Evolutionary conservation across 1,139 yeast species (phyloP).

Genomic region (Pichiaceae sp.): DNA sequence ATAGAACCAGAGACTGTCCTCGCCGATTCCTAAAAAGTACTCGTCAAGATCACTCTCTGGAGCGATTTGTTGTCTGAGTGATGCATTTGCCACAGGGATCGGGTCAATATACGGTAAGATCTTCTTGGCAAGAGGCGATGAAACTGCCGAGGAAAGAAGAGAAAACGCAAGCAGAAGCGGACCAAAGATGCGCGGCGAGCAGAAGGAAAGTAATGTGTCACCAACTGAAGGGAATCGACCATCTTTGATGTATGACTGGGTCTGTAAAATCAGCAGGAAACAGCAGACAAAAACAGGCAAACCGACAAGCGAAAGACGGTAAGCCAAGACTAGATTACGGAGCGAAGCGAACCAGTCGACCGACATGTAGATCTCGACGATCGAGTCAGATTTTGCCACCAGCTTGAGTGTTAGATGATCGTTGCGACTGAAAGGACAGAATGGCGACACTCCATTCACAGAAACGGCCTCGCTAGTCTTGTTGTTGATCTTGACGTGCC

Average conservation of each 20-base stretch:
- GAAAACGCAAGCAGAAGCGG: constrained; percentile 17
- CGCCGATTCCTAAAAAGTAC: constrained; percentile 63
- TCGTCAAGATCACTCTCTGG: constrained; percentile 24
- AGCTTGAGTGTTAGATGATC: constrained; percentile 33
- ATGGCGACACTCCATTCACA: constrained; percentile 71
- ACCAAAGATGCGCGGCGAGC: constrained; percentile 21
- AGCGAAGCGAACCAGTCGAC: constrained; percentile 39
- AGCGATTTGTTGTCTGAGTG: constrained; percentile 27
- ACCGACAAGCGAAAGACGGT: constrained; percentile 54
- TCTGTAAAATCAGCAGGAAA: constrained; percentile 38
- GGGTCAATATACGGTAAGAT: constrained; percentile 46
- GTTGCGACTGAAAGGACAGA: constrained; percentile 42
- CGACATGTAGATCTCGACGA: constrained; percentile 28
- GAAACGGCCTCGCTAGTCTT: constrained; percentile 19
- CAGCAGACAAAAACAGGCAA: constrained; percentile 44
- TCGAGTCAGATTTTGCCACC: constrained; percentile 30
- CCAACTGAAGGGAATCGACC: constrained; percentile 45
- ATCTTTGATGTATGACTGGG: constrained; percentile 28
- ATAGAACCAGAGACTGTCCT: constrained; percentile 43
- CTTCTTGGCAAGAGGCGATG: constrained; percentile 20
- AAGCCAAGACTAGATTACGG: constrained; percentile 50
- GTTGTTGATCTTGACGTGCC: constrained; percentile 47
- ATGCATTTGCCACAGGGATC: constrained; percentile 27
- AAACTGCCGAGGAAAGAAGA: constrained; percentile 31
- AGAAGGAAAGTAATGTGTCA: constrained; percentile 32